Conservation (phyloP, 139 green algal species). For the Pseudopediastrum boryanum region DNA sequence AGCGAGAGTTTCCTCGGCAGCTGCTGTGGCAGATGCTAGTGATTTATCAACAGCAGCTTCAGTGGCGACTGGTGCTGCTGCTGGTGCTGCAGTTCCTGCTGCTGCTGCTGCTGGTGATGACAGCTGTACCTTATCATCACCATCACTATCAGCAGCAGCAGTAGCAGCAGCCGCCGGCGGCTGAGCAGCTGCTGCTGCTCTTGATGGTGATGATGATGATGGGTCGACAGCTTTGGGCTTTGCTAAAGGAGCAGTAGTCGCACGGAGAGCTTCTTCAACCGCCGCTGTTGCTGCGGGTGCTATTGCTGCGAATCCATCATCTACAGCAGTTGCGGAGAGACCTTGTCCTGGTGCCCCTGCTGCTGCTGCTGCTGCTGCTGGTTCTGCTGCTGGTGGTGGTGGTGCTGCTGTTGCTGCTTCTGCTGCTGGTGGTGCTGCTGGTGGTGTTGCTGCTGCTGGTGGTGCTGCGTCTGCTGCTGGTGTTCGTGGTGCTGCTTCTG, state of each 20-base stretch:
- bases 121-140: neutral
- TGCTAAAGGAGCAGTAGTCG: too few species aligned
- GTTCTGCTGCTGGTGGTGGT: neutral
- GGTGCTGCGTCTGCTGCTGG: conserved; percentile 5
- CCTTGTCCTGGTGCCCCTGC: conserved; percentile 1
- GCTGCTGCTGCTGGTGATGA: neutral
- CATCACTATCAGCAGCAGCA: neutral
- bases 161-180: neutral
- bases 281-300: neutral
- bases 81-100: neutral
- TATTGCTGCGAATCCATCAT: neutral
- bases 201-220: conserved; percentile 26
- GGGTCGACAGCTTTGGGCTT: too few species aligned
- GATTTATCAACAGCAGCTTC: neutral
- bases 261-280: neutral
- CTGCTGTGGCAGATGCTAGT: conserved; percentile 20
- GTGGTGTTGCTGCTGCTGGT: conserved; percentile 6
- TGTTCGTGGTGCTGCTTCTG: neutral
- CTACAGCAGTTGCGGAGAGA: neutral
- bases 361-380: neutral
- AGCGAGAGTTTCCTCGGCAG: too few species aligned
- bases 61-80: too few species aligned
- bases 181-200: conserved; percentile 1
- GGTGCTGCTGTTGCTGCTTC: neutral
- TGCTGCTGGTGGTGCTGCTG: neutral